Conservation (phyloP, 176 grass and related monocot genomes). For the Oryza meyeriana region DNA sequence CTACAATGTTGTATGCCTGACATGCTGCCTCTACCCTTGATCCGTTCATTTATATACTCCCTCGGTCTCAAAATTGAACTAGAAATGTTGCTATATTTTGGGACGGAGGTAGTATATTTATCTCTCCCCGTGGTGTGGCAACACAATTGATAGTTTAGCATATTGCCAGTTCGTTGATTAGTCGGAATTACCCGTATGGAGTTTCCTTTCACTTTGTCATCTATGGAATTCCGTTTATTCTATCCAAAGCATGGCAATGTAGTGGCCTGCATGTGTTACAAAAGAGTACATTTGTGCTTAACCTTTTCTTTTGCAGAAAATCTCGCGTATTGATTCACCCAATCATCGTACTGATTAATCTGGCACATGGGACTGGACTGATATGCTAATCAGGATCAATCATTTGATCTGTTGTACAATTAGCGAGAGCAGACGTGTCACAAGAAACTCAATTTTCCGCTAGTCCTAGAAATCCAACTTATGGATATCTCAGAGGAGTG, state of each 20-base stretch:
- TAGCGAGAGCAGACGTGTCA: conserved; percentile 10
- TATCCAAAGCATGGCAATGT: conserved; percentile 30
- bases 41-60: conserved; percentile 6
- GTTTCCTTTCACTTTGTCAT: conserved; percentile 35
- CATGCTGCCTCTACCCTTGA: conserved; percentile 23
- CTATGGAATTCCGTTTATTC: conserved; percentile 31
- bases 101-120: no score
- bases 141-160: background rate
- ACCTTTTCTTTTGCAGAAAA: conserved; percentile 22
- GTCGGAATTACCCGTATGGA: conserved; percentile 42
- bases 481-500: background rate
- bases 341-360: conserved; percentile 1
- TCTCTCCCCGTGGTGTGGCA: background rate
- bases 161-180: conserved; percentile 42
- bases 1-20: background rate
- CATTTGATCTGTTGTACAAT: conserved; percentile 34
- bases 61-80: no score
- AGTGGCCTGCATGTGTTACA: conserved; percentile 43
- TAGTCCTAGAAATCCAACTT: background rate
- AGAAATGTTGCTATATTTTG: no score
- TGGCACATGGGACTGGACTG: conserved; percentile 31
- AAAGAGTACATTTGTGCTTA: conserved; percentile 9
- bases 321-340: background rate
- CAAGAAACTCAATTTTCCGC: background rate
- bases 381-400: background rate